Evolutionary conservation across 768 basidiomycete species (phyloP).

Genomic region (Hysterangium stoloniferum): DNA sequence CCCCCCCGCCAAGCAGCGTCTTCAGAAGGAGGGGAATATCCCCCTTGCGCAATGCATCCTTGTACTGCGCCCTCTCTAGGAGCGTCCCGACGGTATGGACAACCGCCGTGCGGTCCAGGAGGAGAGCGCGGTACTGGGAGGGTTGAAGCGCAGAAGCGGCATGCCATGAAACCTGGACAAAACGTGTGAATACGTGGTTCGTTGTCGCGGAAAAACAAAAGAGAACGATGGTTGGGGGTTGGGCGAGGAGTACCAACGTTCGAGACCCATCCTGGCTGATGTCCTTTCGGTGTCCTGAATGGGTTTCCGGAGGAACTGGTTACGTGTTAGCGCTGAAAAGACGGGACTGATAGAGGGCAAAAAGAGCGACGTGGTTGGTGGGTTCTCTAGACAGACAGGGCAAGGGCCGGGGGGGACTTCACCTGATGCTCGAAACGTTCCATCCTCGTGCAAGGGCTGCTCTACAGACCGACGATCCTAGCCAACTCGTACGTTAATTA

Average conservation of each 20-base stretch:
- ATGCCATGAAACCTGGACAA: constrained; percentile 75
- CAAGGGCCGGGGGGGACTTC: too few species aligned
- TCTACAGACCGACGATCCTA: constrained; percentile 91
- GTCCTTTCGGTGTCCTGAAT: constrained; percentile 83
- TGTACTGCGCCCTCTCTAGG: constrained; percentile 76
- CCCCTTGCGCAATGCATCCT: constrained; percentile 55
- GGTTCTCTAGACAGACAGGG: too few species aligned
- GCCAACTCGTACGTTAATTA: background rate
- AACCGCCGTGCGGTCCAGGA: constrained; percentile 63
- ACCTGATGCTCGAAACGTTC: constrained; percentile 89
- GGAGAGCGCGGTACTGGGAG: constrained; percentile 57
- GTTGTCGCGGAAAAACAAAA: too few species aligned
- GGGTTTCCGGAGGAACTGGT: constrained; percentile 79
- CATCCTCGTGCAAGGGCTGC: constrained; percentile 79
- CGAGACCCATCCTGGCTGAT: constrained; percentile 77
- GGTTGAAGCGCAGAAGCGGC: constrained; percentile 77
- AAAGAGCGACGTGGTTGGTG: too few species aligned
- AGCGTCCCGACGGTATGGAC: constrained; percentile 93
- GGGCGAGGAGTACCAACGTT: constrained; percentile 46
- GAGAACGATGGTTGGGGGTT: constrained; percentile 12
- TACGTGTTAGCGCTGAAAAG: background rate
- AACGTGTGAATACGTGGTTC: constrained; percentile 6
- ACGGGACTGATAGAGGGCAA: constrained; percentile 15
- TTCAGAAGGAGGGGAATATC: constrained; percentile 44
- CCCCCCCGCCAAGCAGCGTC: constrained; percentile 34